A percentile compares a stretch with the other conserved stretches of the same genome.
These are phyloP conservation scores for Penicillium lagena DNA, from an alignment of 495 filamentous ascomycete genomes.

Conservation along the genomic window DNA sequence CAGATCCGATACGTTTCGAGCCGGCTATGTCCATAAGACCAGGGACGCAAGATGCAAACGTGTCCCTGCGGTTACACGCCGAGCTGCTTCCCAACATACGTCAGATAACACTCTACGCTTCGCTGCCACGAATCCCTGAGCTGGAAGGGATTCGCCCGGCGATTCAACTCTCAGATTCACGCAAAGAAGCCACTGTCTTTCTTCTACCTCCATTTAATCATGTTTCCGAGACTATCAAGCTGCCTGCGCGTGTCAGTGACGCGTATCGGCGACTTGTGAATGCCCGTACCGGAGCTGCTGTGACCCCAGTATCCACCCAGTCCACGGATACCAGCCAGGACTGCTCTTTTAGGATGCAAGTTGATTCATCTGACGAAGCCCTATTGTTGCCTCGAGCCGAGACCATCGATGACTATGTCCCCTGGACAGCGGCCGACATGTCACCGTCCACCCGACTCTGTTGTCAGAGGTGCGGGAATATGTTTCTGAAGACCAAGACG, in stretches of 20 bases:
- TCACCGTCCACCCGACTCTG: slow-evolving; percentile 42
- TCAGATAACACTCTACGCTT: slow-evolving; percentile 69
- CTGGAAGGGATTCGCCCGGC: slow-evolving; percentile 20
- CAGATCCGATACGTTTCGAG: not conserved
- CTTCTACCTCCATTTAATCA: slow-evolving; percentile 38
- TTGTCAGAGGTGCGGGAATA: slow-evolving; percentile 55
- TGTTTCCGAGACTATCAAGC: slow-evolving; percentile 46
- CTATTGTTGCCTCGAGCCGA: slow-evolving; percentile 12
- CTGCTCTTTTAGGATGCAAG: slow-evolving; percentile 64
- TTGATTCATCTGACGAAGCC: slow-evolving; percentile 35
- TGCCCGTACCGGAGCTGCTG: not conserved
- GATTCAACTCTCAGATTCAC: slow-evolving; percentile 33
- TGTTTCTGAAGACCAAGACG: slow-evolving; percentile 15
- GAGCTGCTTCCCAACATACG: slow-evolving; percentile 85
- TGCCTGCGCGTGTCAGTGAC: slow-evolving; percentile 57
- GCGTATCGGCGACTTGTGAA: slow-evolving; percentile 18
- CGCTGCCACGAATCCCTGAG: slow-evolving; percentile 46
- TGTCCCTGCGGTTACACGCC: slow-evolving; percentile 58
- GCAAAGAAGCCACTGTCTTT: slow-evolving; percentile 31
- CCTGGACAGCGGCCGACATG: slow-evolving; percentile 71
- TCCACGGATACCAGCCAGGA: slow-evolving; percentile 11
- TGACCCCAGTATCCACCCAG: not conserved
- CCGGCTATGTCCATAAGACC: not conserved
- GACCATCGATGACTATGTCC: slow-evolving; percentile 40
- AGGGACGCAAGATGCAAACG: slow-evolving; percentile 1